A percentile compares a stretch with the other conserved stretches of the same genome.
Conservation (phyloP, 2,329 filamentous ascomycete genomes). For the Paraphaeosphaeria sporulosa region DNA sequence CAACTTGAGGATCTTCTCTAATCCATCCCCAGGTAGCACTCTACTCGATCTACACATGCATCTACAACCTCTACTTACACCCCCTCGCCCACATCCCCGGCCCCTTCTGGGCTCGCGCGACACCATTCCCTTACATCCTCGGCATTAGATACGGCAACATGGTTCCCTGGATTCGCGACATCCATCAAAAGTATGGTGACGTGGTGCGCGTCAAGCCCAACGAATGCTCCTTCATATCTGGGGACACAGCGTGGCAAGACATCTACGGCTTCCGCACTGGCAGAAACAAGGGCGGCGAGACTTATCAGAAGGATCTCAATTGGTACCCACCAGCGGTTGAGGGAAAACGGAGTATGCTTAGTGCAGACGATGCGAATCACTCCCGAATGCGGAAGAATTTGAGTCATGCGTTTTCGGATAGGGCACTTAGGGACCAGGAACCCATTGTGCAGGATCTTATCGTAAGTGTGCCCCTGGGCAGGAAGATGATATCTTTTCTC, state of each 20-base stretch:
- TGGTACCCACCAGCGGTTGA: conserved; percentile 46
- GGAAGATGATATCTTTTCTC: too few relatives aligned
- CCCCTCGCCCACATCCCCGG: conserved; percentile 55
- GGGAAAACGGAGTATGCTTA: conserved; percentile 37
- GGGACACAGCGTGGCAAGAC: conserved; percentile 53
- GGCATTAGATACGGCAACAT: conserved; percentile 37
- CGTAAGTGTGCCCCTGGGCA: too few relatives aligned
- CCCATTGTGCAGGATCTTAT: conserved; percentile 49
- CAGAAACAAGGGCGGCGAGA: conserved; percentile 43
- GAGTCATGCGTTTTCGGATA: conserved; percentile 53
- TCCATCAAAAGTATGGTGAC: conserved; percentile 53
- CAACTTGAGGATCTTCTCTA: neutral
- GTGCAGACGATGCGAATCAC: conserved; percentile 39
- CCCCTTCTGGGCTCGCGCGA: conserved; percentile 44
- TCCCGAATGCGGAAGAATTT: conserved; percentile 48
- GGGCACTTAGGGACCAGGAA: conserved; percentile 52
- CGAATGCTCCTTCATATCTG: conserved; percentile 54
- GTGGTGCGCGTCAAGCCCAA: conserved; percentile 52
- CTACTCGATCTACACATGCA: conserved; percentile 23
- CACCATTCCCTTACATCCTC: conserved; percentile 42
- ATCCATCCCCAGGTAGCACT: conserved; percentile 16
- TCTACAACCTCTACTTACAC: conserved; percentile 54
- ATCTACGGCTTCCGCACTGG: conserved; percentile 52
- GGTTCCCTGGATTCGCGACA: conserved; percentile 30
- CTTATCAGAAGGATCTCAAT: conserved; percentile 47